Evolutionary conservation across 169 alveolate genomes (phyloP), one percentile per base, ranked within the genome.

Genomic region (Plasmodium vinckei): DNA sequence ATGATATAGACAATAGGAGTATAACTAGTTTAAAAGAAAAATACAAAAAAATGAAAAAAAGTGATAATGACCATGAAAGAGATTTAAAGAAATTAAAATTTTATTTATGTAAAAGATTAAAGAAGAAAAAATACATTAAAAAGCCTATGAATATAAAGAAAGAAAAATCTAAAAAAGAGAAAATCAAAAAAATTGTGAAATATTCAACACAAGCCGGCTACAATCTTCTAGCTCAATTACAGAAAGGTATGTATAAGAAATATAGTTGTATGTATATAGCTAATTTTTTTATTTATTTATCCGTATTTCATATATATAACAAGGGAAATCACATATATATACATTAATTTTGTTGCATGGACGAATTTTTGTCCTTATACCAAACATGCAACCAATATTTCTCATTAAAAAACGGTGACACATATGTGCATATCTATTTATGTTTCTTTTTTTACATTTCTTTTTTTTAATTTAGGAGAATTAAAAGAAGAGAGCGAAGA

Each of bases 71-170:
- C 51, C 7, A 5, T 63, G 46, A 15, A 54, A 46, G 9, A 61
- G 64, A 75, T 57, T 75, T 75, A 63, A 75, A 57, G 59, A 63
- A 46, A 67, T 68, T 75, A 61, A 75, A 75, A 75, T 75, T 75
- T 75, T 75, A 75, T 67, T 49, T 75, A 25, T 75, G 88, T 67
- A 49, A 56, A 44, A 75, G 33, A 57, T 67, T 75, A 61, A 47
- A 75, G 39, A 75, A 75, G 25, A 75, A 75, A 57, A 75, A 75
- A 63, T 64, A 75, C 39, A 33, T 75, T 49, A 42, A 44, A 19
- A 75, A 75, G 70, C 21, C 23, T 53, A 7, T 13, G 59, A 17
- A 23, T 39, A 25, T 51, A 21, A 27, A 13, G 17, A 60, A 75
- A 44, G 17, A 17, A 27, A 64, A 56, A 54, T 63, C 47, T 42